Evolutionary conservation across 129 eudicot species (phyloP).

Genomic region (Chrysanthemum seticuspe): DNA sequence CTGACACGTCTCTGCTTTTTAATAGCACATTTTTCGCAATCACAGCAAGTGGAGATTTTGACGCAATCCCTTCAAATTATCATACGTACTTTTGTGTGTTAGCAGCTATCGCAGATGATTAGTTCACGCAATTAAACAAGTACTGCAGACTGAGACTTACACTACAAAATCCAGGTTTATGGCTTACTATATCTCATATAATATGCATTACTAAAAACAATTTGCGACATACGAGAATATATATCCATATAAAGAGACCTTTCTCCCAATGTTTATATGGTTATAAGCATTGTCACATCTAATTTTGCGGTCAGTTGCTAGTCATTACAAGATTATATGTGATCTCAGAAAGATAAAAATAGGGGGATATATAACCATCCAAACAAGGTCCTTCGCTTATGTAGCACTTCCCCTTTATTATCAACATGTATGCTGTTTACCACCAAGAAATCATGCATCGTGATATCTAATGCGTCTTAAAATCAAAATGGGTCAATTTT

Average conservation of each 20-base stretch:
- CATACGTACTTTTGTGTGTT: background rate
- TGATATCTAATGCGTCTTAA: background rate
- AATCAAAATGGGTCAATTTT: background rate
- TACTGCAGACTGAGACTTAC: background rate
- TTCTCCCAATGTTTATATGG: too few relatives aligned
- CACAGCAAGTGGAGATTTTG: constrained; percentile 82
- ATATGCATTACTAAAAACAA: too few relatives aligned
- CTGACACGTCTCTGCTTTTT: constrained; percentile 54
- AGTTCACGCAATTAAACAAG: background rate
- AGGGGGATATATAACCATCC: background rate
- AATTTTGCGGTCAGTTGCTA: background rate
- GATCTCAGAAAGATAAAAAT: background rate
- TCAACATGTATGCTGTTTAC: too few relatives aligned
- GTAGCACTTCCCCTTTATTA: background rate
- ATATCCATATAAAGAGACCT: too few relatives aligned
- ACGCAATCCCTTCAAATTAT: constrained; percentile 60
- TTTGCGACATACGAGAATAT: too few relatives aligned
- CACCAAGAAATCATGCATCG: background rate
- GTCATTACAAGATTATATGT: background rate
- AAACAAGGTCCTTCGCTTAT: background rate
- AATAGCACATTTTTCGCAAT: constrained; percentile 67
- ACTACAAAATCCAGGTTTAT: too few relatives aligned
- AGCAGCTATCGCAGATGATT: background rate
- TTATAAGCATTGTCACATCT: too few relatives aligned
- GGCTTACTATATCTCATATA: too few relatives aligned